phyloP scores from a whole-genome alignment of 768 basidiomycete species.

The Tricholomella constricta region DNA sequence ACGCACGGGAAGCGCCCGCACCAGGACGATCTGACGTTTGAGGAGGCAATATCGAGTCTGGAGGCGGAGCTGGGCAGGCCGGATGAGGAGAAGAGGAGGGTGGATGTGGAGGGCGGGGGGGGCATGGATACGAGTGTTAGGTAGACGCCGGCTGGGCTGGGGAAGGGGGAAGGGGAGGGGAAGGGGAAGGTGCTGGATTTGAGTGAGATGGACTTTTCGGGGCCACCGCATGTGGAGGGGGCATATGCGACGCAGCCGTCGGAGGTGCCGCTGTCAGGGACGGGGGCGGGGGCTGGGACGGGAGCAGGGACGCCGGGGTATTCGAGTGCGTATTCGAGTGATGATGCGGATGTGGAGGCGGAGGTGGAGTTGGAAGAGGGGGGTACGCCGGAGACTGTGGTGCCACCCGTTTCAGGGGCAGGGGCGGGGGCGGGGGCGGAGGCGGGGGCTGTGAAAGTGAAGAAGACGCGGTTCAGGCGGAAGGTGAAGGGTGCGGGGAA shows the following conservation, averaged over 20 bases:
- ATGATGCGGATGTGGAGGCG: constrained; percentile 42
- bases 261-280: constrained; percentile 42
- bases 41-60: constrained; percentile 81
- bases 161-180: constrained; percentile 17
- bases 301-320: constrained; percentile 10
- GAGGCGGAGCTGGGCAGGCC: constrained; percentile 83
- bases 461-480: constrained; percentile 16
- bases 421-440: not conserved
- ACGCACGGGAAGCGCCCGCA: constrained; percentile 55
- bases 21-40: constrained; percentile 70
- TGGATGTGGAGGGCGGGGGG: constrained; percentile 48
- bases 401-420: constrained; percentile 14
- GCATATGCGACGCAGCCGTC: constrained; percentile 45
- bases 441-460: not conserved
- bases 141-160: constrained; percentile 48
- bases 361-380: constrained; percentile 26
- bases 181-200: constrained; percentile 46
- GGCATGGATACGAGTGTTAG: constrained; percentile 47
- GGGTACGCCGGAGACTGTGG: not conserved
- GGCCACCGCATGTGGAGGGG: constrained; percentile 39
- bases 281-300: not conserved
- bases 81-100: constrained; percentile 64
- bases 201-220: constrained; percentile 64
- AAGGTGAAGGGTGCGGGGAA: constrained; percentile 19
- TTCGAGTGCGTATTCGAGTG: constrained; percentile 41